These are phyloP conservation scores for Phytophthora gonapodyides DNA, from an alignment of 352 stramenopile species.

Conservation along the genomic window DNA sequence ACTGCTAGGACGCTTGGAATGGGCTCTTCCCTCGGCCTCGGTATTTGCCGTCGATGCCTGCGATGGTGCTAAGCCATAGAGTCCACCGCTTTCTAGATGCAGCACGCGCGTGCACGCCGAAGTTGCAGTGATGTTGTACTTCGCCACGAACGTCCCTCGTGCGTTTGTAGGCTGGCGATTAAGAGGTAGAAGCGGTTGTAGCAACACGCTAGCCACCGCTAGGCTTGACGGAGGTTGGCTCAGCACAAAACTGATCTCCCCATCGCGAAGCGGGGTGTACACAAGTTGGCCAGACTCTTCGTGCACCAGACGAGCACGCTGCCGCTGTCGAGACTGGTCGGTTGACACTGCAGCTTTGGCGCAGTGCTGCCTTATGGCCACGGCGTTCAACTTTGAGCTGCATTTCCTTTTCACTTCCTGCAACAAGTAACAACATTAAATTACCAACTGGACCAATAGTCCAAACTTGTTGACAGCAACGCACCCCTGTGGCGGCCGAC, in stretches of 20 bases:
- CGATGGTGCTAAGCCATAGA: constrained; percentile 42
- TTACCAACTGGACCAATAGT: neutral
- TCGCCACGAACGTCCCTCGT: constrained; percentile 55
- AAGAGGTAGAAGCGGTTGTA: constrained; percentile 48
- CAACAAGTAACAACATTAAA: neutral
- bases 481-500: constrained; percentile 53
- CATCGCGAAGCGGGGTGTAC: constrained; percentile 50
- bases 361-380: constrained; percentile 30
- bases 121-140: constrained; percentile 51
- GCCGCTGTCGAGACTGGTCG: constrained; percentile 14
- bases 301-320: constrained; percentile 28
- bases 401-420: constrained; percentile 62
- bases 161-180: constrained; percentile 37
- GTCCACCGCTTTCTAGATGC: constrained; percentile 26
- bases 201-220: constrained; percentile 48
- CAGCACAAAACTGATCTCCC: constrained; percentile 60
- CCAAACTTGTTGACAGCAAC: neutral
- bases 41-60: constrained; percentile 9
- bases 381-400: constrained; percentile 23
- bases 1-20: constrained; percentile 23
- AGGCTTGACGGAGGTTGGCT: constrained; percentile 50
- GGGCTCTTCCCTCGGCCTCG: neutral
- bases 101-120: constrained; percentile 51
- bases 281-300: constrained; percentile 49
- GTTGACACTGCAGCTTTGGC: constrained; percentile 39